These are phyloP conservation scores for Leccinum pallidistipes DNA, from an alignment of 1,284 basidiomycete genomes.

Conservation along the genomic window DNA sequence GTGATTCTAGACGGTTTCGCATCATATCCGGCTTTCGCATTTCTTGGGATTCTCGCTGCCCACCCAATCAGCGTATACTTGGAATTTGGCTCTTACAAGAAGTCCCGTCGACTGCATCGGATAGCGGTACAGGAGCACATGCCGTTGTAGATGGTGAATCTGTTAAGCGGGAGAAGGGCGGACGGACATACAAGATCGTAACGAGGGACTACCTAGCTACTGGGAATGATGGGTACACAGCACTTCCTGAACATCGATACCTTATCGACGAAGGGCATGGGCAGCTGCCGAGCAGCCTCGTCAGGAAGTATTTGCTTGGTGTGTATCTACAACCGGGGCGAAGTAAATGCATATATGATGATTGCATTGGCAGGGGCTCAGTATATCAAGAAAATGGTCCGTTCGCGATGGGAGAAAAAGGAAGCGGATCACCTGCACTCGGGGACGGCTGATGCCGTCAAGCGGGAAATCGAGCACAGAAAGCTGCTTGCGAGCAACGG, in stretches of 20 bases:
- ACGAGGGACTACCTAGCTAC: constrained; percentile 76
- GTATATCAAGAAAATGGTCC: constrained; percentile 63
- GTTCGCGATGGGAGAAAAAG: constrained; percentile 31
- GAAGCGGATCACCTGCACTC: constrained; percentile 36
- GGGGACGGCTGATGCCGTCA: constrained; percentile 45
- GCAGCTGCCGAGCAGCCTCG: constrained; percentile 79
- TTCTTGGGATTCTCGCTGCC: constrained; percentile 80
- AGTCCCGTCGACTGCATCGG: constrained; percentile 40
- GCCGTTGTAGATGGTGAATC: constrained; percentile 48
- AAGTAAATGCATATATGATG: neutral
- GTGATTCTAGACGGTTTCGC: constrained; percentile 73
- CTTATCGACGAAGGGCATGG: constrained; percentile 87
- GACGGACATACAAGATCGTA: constrained; percentile 72
- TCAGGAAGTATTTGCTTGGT: constrained; percentile 87
- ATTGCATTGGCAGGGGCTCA: constrained; percentile 50
- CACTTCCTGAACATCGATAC: constrained; percentile 65
- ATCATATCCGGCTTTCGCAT: constrained; percentile 85
- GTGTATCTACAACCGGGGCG: constrained; percentile 19
- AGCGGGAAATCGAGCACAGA: constrained; percentile 40
- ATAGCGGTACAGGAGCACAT: constrained; percentile 41
- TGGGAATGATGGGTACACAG: constrained; percentile 80
- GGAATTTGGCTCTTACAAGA: constrained; percentile 67
- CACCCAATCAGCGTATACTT: constrained; percentile 70
- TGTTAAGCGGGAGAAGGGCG: constrained; percentile 54
- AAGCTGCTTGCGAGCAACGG: constrained; percentile 14